Conservation (phyloP, 1,139 yeast genomes). For the Lodderomyces parapsilosis region DNA sequence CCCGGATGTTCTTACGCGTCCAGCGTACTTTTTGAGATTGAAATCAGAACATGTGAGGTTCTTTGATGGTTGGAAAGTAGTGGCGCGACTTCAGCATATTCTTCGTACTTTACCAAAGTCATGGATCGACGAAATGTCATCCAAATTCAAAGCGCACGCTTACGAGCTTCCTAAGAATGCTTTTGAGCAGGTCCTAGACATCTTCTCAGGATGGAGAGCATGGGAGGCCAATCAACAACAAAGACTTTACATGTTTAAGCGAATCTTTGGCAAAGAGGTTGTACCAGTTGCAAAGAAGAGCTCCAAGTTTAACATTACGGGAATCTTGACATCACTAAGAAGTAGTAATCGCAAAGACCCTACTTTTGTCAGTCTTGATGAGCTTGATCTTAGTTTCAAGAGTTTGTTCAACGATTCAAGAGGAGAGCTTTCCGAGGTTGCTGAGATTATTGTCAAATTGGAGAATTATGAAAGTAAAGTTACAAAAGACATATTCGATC, state of each 20-base stretch:
- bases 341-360: neutral
- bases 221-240: conserved; percentile 69
- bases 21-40: conserved; percentile 76
- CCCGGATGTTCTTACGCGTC: conserved; percentile 86
- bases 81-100: conserved; percentile 75
- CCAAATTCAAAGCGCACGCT: conserved; percentile 18
- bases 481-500: neutral
- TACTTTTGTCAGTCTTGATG: conserved; percentile 19
- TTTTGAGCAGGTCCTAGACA: conserved; percentile 49
- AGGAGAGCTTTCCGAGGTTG: neutral
- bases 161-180: conserved; percentile 54
- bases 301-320: neutral
- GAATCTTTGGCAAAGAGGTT: conserved; percentile 29
- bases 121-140: conserved; percentile 40
- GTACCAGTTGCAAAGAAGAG: neutral
- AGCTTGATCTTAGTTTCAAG: neutral
- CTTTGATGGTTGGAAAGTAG: conserved; percentile 83
- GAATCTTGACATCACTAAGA: neutral
- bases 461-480: conserved; percentile 20
- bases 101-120: conserved; percentile 55
- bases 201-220: conserved; percentile 81
- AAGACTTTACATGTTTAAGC: conserved; percentile 51
- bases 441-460: neutral
- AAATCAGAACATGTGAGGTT: conserved; percentile 73
- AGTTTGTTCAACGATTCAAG: neutral